These are phyloP conservation scores for Diaporthe citrichinensis DNA, from an alignment of 2,329 filamentous ascomycete species.

Conservation along the genomic window DNA sequence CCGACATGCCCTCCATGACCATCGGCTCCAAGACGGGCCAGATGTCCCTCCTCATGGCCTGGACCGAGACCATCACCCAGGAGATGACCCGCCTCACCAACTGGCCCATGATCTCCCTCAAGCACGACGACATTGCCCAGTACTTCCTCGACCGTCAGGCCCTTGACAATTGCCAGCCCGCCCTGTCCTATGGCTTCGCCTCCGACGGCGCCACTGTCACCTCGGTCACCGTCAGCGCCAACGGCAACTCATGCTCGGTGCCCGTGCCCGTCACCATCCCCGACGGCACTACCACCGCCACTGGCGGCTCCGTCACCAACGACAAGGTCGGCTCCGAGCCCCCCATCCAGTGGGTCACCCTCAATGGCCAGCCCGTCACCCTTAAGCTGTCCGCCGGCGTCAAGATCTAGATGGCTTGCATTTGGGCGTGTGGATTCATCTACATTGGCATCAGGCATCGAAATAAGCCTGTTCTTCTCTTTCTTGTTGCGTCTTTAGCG, in stretches of 20 bases:
- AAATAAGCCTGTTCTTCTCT: background rate
- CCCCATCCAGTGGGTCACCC: slow-evolving; percentile 13
- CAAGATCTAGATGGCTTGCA: background rate
- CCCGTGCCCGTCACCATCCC: slow-evolving; percentile 10
- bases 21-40: background rate
- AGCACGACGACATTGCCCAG: slow-evolving; percentile 20
- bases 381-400: slow-evolving; percentile 6
- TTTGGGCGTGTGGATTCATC: background rate
- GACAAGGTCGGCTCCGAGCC: slow-evolving; percentile 16
- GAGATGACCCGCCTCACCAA: slow-evolving; percentile 15
- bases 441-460: background rate
- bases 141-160: slow-evolving; percentile 4
- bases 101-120: slow-evolving; percentile 15
- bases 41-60: slow-evolving; percentile 19
- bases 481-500: too few relatives aligned
- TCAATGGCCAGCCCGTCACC: background rate
- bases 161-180: background rate
- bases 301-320: background rate
- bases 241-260: background rate
- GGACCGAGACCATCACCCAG: slow-evolving; percentile 17
- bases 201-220: background rate
- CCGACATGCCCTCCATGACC: slow-evolving; percentile 13
- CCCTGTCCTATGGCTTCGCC: slow-evolving; percentile 8
- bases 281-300: background rate
- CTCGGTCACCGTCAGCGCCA: slow-evolving; percentile 7